Evolutionary conservation across 768 basidiomycete species (phyloP), one percentile per base, ranked within the genome.

Genomic region (Amanita phalloides): DNA sequence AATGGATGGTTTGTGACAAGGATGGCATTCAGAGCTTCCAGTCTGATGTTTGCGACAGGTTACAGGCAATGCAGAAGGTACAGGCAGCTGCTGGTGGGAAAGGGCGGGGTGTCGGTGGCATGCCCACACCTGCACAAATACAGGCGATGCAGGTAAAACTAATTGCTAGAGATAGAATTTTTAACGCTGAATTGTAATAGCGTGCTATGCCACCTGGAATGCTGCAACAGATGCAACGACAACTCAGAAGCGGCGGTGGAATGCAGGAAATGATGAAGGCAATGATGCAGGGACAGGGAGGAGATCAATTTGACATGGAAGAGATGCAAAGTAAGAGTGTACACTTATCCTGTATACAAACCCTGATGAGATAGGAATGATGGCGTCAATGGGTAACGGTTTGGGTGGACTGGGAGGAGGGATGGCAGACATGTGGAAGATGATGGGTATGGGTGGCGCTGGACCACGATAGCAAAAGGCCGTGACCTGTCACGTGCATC

Each of bases 231-330:
- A 84, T 97, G 83, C 91, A 90, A 62, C 74, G 82, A 48, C 85
- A 89, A 61, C 70, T 89, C 63, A 73, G 85, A 52, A 68, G 82
- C 51, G 89, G 88, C 7, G 90, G 91, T 20, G 90, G 90, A 42
- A 86, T 96, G 82, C 89, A 93, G 65, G 92, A 95, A 60, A 95
- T 95, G 91, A 92, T 95, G 92, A 89, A 87, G 64, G 84, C 87
- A 25, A 93, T 97, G 90, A 93, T 96, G 88, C 90, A 92, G 60
- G 89, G 91, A 8, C 84, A 89, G 59, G 90, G 88, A 49, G 89
- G 89, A 9, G 93, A 93, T 60, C 82, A 91, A 62, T 72, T 84
- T 48, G 91, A 93, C 61, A 88, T 95, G 86, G 87, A 90, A 54
- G 91, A 95, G 65, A 91, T 94, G 89, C 89, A 92, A 69, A 78